Evolutionary conservation across 2,329 filamentous ascomycete species (phyloP).

Genomic region (Teratosphaeria destructans): DNA sequence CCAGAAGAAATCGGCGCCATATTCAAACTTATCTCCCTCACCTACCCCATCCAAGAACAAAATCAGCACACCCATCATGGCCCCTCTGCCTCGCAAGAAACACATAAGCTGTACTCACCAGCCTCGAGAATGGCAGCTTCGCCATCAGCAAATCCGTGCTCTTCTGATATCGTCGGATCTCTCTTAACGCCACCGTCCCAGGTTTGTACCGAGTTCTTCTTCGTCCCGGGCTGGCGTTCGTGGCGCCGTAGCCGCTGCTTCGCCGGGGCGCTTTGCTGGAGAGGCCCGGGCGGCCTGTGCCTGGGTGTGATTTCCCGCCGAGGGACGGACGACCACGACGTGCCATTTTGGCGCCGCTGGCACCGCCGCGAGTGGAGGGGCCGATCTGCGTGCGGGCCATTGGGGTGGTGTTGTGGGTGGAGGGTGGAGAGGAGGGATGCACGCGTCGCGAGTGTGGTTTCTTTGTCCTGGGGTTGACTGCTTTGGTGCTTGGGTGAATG

Average conservation of each 20-base stretch:
- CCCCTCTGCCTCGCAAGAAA: neutral
- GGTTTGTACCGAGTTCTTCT: slow-evolving; percentile 33
- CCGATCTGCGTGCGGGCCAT: slow-evolving; percentile 16
- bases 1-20: slow-evolving; percentile 59
- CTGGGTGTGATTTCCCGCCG: slow-evolving; percentile 15
- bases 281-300: neutral
- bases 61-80: too few relatives aligned
- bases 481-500: neutral
- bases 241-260: slow-evolving; percentile 1
- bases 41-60: slow-evolving; percentile 15
- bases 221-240: slow-evolving; percentile 11
- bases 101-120: slow-evolving; percentile 40
- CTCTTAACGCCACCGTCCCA: slow-evolving; percentile 89
- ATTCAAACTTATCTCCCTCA: slow-evolving; percentile 92
- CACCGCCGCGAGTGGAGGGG: slow-evolving; percentile 4
- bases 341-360: slow-evolving; percentile 7
- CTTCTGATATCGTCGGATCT: slow-evolving; percentile 98
- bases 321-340: slow-evolving; percentile 12
- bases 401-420: neutral
- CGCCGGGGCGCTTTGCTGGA: slow-evolving; percentile 12
- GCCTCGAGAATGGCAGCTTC: slow-evolving; percentile 95
- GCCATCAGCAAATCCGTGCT: slow-evolving; percentile 90
- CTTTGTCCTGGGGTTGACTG: neutral
- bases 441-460: neutral
- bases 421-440: neutral